phyloP scores from a whole-genome alignment of 345 rosid species.

The Populus tremula region DNA sequence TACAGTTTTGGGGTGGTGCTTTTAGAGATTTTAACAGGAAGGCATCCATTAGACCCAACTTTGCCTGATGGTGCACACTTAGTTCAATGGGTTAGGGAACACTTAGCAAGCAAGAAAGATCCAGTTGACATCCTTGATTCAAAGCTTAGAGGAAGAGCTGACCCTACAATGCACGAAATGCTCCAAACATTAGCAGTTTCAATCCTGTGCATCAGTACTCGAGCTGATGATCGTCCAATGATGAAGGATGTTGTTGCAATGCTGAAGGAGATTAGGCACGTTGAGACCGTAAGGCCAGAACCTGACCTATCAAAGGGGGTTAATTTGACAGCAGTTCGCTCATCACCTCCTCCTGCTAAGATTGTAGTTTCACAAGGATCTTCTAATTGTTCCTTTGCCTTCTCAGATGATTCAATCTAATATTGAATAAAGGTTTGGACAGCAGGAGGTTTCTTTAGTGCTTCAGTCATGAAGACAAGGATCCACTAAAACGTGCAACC shows the following conservation, averaged over 20 bases:
- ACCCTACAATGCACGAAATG: conserved; percentile 86
- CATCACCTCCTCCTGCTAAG: conserved; percentile 41
- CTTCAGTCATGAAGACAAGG: conserved; percentile 5
- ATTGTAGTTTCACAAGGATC: conserved; percentile 57
- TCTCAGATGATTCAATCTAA: conserved; percentile 65
- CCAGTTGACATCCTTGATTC: conserved; percentile 69
- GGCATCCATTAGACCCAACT: conserved; percentile 89
- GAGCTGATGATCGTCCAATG: conserved; percentile 60
- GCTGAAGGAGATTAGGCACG: conserved; percentile 77
- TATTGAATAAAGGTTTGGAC: neutral
- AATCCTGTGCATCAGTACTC: conserved; percentile 62
- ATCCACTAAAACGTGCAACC: neutral
- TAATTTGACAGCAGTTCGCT: conserved; percentile 20
- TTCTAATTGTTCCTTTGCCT: conserved; percentile 72
- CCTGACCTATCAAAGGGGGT: conserved; percentile 39
- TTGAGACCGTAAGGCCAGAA: conserved; percentile 46
- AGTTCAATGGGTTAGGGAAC: conserved; percentile 89
- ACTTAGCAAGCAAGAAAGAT: conserved; percentile 55
- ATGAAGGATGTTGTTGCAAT: conserved; percentile 93
- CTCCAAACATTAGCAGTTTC: conserved; percentile 88
- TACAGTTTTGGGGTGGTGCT: conserved; percentile 84
- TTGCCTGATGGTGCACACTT: conserved; percentile 73
- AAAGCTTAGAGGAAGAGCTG: conserved; percentile 69
- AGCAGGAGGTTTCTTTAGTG: neutral
- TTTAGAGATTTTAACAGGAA: conserved; percentile 79